These are phyloP conservation scores for Rhodotorula toruloides DNA, from an alignment of 768 basidiomycete species.

Conservation along the genomic window DNA sequence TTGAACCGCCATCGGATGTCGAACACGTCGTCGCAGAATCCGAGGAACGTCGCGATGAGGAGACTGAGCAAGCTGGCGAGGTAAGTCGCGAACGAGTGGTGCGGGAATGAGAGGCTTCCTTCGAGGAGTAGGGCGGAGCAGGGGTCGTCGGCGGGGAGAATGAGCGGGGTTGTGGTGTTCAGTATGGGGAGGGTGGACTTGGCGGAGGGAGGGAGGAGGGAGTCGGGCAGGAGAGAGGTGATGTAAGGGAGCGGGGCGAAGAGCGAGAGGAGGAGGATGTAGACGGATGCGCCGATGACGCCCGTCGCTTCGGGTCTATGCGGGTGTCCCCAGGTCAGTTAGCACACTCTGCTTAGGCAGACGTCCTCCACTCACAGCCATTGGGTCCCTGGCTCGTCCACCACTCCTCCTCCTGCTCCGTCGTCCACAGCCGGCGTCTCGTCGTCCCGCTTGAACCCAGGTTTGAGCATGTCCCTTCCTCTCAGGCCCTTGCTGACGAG, in stretches of 20 bases:
- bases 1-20: slow-evolving; percentile 99
- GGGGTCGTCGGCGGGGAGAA: neutral
- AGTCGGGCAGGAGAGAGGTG: slow-evolving; percentile 47
- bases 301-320: slow-evolving; percentile 87
- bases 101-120: slow-evolving; percentile 46
- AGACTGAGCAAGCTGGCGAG: slow-evolving; percentile 87
- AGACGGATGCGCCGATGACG: slow-evolving; percentile 80
- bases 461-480: slow-evolving; percentile 83
- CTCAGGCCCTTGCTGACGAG: slow-evolving; percentile 77
- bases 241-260: slow-evolving; percentile 97
- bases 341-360: neutral
- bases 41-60: slow-evolving; percentile 84
- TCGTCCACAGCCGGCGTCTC: slow-evolving; percentile 54
- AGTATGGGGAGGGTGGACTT: neutral
- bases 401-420: slow-evolving; percentile 44
- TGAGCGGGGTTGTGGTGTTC: neutral
- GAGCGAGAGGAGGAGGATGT: slow-evolving; percentile 76
- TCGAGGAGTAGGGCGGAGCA: slow-evolving; percentile 5
- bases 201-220: neutral
- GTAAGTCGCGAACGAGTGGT: slow-evolving; percentile 75
- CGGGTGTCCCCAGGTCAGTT: neutral
- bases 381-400: neutral
- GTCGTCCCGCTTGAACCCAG: slow-evolving; percentile 54
- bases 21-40: slow-evolving; percentile 94
- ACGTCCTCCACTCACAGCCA: neutral